phyloP scores from a whole-genome alignment of 768 basidiomycete genomes.

The Gloeostereum incarnatum region DNA sequence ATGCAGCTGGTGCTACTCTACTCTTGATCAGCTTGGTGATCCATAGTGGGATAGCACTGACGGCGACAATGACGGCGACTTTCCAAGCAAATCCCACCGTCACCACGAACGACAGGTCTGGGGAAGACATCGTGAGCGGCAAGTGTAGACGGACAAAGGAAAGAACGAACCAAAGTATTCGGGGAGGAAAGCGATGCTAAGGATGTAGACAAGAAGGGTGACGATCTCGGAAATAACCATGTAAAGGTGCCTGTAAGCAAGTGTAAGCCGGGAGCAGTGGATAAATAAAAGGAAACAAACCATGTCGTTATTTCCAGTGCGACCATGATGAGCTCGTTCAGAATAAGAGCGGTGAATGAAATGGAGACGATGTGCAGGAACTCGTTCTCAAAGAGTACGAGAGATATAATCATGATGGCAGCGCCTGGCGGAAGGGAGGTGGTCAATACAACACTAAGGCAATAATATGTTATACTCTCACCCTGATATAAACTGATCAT shows the following conservation, averaged over 20 bases:
- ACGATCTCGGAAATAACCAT: slow-evolving; percentile 91
- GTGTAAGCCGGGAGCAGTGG: background rate
- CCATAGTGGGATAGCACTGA: slow-evolving; percentile 89
- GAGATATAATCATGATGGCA: slow-evolving; percentile 97
- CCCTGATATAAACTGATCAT: slow-evolving; percentile 99
- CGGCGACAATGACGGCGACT: slow-evolving; percentile 87
- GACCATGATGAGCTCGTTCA: slow-evolving; percentile 99
- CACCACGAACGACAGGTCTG: slow-evolving; percentile 90
- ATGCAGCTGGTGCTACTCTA: slow-evolving; percentile 85
- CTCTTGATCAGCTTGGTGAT: slow-evolving; percentile 83
- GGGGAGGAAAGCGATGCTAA: slow-evolving; percentile 89
- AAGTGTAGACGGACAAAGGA: background rate
- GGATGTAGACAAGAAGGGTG: slow-evolving; percentile 80
- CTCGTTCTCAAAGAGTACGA: slow-evolving; percentile 93
- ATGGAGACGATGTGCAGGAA: slow-evolving; percentile 98
- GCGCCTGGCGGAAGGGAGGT: slow-evolving; percentile 45
- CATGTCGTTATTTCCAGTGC: slow-evolving; percentile 97
- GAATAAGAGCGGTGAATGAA: slow-evolving; percentile 90
- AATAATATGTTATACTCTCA: slow-evolving; percentile 15
- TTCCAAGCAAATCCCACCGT: slow-evolving; percentile 89
- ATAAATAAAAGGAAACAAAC: slow-evolving; percentile 29
- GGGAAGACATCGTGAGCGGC: background rate
- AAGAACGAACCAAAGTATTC: slow-evolving; percentile 85
- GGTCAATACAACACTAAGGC: background rate
- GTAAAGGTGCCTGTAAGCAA: slow-evolving; percentile 68